Evolutionary conservation across 176 grass and related monocot genomes (phyloP), one percentile per base, ranked within the genome.

Genomic region (Areca catechu): DNA sequence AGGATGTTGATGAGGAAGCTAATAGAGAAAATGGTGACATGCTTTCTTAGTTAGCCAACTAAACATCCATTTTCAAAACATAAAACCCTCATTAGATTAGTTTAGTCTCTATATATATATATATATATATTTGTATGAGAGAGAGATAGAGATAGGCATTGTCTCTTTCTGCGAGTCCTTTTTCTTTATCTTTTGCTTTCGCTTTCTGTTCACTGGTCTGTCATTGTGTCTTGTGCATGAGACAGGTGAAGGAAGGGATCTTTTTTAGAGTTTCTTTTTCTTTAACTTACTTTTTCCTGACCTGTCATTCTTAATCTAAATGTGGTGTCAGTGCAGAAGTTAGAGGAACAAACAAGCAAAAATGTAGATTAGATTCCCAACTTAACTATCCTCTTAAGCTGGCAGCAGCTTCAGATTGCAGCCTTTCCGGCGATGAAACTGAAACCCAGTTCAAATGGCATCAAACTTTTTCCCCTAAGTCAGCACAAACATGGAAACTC

Each of bases 151-250:
- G 34, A 43, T 1, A 10, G 34, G 10, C 9, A 43, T 22, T 18
- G 57, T 29, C 22, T 83, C 74, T 50, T 58, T 65, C 71, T 76
- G 54, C 20, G 22, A 29, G 76, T 79, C 3, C 34, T 20, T 82
- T 56, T 72, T 70, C 83, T 86, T 77, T 74, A 81, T 74, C 77
- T 74, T 78, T 68, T 25, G 63, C 71, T 84, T 84, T 78, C 66
- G 79, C 66, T 52, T 57, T 57, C 77, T 81, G 74, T 84, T 77
- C 48, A 20, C 24, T 24, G 28, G 9, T 14, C 49, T 51, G 48
- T 71, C 57, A 22, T 84, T 1, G 85, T 84, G 86, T 89, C 70
- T 75, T 25, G 80, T 72, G 85, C 85, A 63, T 77, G 77, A 60
- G 25, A 54, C 23, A 63, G 50, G 62, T 30, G 68, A 43, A 57